Evolutionary conservation across 176 grass and related monocot genomes (phyloP).

Genomic region (Lolium perenne): DNA sequence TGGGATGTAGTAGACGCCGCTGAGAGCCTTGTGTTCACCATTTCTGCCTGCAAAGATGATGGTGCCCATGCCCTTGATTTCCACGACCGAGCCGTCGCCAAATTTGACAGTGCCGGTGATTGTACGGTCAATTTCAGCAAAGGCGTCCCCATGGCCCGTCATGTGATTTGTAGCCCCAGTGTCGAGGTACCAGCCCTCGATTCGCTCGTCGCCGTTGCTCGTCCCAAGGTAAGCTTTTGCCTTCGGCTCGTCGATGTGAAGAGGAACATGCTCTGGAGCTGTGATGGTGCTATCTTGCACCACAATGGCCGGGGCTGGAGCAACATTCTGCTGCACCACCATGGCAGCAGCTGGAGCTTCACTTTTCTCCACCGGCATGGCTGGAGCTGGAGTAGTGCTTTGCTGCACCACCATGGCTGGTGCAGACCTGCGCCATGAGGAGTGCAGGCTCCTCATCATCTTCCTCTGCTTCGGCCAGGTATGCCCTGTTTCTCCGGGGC

Average conservation of each 20-base stretch:
- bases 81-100: not conserved
- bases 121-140: not conserved
- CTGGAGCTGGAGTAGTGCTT: too few relatives aligned
- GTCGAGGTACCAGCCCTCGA: not conserved
- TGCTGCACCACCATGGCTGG: too few relatives aligned
- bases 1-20: not conserved
- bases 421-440: too few relatives aligned
- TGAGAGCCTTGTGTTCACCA: not conserved
- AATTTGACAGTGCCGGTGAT: not conserved
- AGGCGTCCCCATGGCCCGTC: too few relatives aligned
- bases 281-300: not conserved
- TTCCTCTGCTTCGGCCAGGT: too few relatives aligned
- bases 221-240: not conserved
- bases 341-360: not conserved
- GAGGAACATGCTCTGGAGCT: not conserved
- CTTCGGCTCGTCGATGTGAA: not conserved
- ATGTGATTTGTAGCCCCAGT: not conserved
- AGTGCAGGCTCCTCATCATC: too few relatives aligned
- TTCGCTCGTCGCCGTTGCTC: not conserved
- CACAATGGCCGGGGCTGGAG: not conserved
- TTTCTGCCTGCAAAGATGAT: not conserved
- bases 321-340: not conserved
- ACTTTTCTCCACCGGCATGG: not conserved
- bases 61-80: constrained; percentile 6
- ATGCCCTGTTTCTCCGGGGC: too few relatives aligned